A percentile compares a stretch with the other conserved stretches of the same genome.
phyloP scores from a whole-genome alignment of 371 early-diverging fungal species.

The Mucor irregularis region DNA sequence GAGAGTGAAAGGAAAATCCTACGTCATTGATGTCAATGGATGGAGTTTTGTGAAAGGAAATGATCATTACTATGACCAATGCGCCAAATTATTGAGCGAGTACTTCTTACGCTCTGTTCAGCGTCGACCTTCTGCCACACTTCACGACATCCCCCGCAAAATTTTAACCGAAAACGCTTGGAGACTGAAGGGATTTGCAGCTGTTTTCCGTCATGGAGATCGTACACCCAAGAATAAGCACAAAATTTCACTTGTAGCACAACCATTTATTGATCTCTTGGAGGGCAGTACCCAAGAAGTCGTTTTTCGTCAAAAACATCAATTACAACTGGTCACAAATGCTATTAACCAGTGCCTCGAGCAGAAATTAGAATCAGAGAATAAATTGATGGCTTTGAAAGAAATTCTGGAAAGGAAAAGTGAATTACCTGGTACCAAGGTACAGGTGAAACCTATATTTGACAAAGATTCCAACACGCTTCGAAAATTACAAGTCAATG shows the following conservation, averaged over 20 bases:
- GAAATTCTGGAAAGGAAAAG: slow-evolving; percentile 81
- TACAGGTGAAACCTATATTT: slow-evolving; percentile 86
- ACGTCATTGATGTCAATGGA: slow-evolving; percentile 98
- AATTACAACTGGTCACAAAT: slow-evolving; percentile 67
- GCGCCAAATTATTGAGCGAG: slow-evolving; percentile 73
- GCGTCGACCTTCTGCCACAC: slow-evolving; percentile 55
- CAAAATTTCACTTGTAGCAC: slow-evolving; percentile 73
- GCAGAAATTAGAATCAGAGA: slow-evolving; percentile 55
- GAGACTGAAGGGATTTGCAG: slow-evolving; percentile 90
- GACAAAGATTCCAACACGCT: slow-evolving; percentile 62
- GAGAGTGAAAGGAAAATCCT: slow-evolving; percentile 81
- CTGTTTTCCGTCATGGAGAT: slow-evolving; percentile 95
- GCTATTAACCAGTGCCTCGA: slow-evolving; percentile 67
- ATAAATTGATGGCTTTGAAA: slow-evolving; percentile 67
- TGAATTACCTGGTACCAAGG: slow-evolving; percentile 85
- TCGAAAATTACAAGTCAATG: slow-evolving; percentile 83
- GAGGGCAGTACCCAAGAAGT: slow-evolving; percentile 76
- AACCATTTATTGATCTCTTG: slow-evolving; percentile 71
- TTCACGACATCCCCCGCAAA: slow-evolving; percentile 57
- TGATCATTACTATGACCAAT: slow-evolving; percentile 89
- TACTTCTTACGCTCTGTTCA: slow-evolving; percentile 40
- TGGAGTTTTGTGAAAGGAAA: slow-evolving; percentile 99
- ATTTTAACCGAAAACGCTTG: slow-evolving; percentile 78
- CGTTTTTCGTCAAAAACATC: slow-evolving; percentile 74
- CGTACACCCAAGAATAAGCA: slow-evolving; percentile 97